Evolutionary conservation across 805 yeast genomes (phyloP).

Genomic region (Wickerhamiella qilinensis): DNA sequence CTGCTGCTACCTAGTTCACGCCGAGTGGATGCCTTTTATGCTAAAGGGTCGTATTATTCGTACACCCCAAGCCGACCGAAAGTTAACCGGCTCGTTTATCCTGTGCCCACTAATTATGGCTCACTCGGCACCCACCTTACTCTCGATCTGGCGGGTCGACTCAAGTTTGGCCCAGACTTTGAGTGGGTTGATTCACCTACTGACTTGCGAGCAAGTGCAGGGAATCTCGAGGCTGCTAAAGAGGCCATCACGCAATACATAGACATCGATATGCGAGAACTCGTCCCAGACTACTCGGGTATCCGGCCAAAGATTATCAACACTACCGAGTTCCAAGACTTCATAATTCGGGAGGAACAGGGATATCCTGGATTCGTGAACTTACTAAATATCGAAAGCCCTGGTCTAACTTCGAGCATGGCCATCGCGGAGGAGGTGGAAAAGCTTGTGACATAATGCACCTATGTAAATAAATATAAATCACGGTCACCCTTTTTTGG

Average conservation of each 20-base stretch:
- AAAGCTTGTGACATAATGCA: constrained; percentile 8
- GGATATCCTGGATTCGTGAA: constrained; percentile 69
- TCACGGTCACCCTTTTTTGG: constrained; percentile 21
- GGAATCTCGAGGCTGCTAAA: constrained; percentile 38
- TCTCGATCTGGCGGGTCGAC: constrained; percentile 60
- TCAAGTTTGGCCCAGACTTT: constrained; percentile 77
- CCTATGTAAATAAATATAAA: not conserved
- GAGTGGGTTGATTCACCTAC: constrained; percentile 45
- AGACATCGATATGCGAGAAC: constrained; percentile 30
- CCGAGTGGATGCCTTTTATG: constrained; percentile 45
- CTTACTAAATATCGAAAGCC: constrained; percentile 73
- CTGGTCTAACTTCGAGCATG: constrained; percentile 71
- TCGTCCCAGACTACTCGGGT: constrained; percentile 61
- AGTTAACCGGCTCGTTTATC: constrained; percentile 49
- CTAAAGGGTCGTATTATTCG: constrained; percentile 72
- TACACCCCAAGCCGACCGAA: constrained; percentile 34
- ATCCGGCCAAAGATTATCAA: constrained; percentile 65
- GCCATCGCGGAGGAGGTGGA: constrained; percentile 67
- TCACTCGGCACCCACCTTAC: constrained; percentile 84
- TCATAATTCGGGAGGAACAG: constrained; percentile 50
- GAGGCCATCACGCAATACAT: constrained; percentile 48
- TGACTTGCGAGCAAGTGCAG: constrained; percentile 18
- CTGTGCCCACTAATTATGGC: constrained; percentile 57
- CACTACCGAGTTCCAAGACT: constrained; percentile 44
- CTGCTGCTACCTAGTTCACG: constrained; percentile 47